Evolutionary conservation across 192 early-diverging fungal genomes (phyloP).

Genomic region (Gigaspora rosea): DNA sequence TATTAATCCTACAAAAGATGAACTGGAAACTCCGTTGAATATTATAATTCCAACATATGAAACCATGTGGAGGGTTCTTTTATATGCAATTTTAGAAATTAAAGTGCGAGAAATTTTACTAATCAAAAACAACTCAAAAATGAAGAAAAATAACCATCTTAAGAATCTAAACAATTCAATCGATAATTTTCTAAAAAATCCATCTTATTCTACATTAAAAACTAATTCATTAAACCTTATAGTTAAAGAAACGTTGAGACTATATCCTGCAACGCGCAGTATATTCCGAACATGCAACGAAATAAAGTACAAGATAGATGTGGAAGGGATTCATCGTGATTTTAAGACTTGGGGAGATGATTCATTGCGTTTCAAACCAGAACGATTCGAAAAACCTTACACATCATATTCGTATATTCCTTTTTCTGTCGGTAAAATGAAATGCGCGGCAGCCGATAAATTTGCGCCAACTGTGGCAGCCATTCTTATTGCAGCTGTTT

Average conservation of each 20-base stretch:
- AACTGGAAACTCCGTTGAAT: slow-evolving; percentile 3
- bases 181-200: not conserved
- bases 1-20: not conserved
- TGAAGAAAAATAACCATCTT: not conserved
- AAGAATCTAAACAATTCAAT: not conserved
- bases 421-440: not conserved
- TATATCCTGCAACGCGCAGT: slow-evolving; percentile 15
- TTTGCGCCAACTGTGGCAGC: slow-evolving; percentile 16
- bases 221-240: not conserved
- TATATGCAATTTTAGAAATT: slow-evolving; percentile 11
- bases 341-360: slow-evolving; percentile 1
- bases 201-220: not conserved
- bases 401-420: not conserved
- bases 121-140: not conserved
- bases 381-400: not conserved
- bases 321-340: slow-evolving; percentile 15
- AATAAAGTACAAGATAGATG: not conserved
- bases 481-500: not conserved
- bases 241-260: not conserved
- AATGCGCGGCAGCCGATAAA: slow-evolving; percentile 1
- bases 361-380: not conserved
- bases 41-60: slow-evolving; percentile 11
- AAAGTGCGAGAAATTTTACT: not conserved
- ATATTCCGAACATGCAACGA: not conserved
- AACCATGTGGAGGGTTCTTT: slow-evolving; percentile 22